phyloP scores from a whole-genome alignment of 176 grass and related monocot species.

The Triticum dicoccoides region DNA sequence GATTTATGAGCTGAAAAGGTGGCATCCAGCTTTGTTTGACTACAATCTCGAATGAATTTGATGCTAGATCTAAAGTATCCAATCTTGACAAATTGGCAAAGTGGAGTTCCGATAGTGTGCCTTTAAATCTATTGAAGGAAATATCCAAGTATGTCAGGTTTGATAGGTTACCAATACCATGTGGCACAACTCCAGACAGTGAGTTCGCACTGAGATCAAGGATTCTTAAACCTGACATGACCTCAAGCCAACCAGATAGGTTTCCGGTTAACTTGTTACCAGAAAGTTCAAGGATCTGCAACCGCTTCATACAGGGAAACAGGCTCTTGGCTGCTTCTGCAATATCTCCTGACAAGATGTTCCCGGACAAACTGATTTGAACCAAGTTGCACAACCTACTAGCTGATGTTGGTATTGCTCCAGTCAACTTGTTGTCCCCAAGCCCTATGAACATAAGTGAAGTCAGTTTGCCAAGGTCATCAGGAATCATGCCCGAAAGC shows the following conservation, averaged over 20 bases:
- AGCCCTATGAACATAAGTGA: conserved; percentile 11
- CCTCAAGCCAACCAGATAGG: conserved; percentile 13
- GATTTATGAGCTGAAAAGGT: no score
- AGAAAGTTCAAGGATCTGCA: conserved; percentile 13
- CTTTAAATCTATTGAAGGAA: no score
- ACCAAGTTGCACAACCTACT: conserved; percentile 10
- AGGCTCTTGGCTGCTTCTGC: not conserved
- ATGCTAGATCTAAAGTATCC: no score
- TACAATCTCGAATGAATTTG: no score
- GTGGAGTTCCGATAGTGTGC: no score
- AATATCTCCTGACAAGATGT: conserved; percentile 24
- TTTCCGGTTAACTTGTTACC: conserved; percentile 28
- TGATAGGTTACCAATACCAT: no score
- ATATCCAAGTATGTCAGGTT: no score
- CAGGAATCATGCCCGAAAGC: conserved; percentile 9
- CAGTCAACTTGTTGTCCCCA: conserved; percentile 27
- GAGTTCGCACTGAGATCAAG: conserved; percentile 51
- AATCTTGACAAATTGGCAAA: no score
- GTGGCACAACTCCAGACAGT: no score
- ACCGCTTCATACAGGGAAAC: not conserved
- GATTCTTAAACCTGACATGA: conserved; percentile 23
- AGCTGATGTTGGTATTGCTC: conserved; percentile 8
- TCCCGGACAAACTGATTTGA: not conserved
- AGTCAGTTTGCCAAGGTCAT: conserved; percentile 22
- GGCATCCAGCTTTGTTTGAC: no score